Base-by-base conservation (phyloP, 208 protist species). In the Wallacemonas sp. region DNA sequence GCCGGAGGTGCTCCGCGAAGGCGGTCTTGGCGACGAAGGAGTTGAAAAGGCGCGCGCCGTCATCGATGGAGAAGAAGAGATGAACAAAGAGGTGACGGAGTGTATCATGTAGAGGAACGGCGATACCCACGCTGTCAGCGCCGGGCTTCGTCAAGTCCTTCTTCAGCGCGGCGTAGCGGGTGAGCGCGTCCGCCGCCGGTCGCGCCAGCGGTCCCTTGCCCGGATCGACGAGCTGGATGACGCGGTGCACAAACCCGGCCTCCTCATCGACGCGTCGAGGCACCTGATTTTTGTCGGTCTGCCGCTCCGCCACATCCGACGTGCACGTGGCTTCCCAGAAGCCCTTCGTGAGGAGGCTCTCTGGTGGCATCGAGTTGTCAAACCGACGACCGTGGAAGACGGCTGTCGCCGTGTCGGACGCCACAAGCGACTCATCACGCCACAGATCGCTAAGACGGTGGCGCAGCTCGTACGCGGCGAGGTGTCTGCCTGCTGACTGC, bases 381-480 rank as follows among this genome's bases (percentile, higher is more conserved):
- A 28, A 38, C 22, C 68, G 62, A 4, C 66, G 72, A 38, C 59
- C 36, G 58, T 68, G 62, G 45, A 44, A 47, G 22, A 8, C 1
- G 24, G 15, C 33, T 21, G 61, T 59, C 5, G 30, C 55, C 2
- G 36, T 27, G 53, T 83, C 69, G 26, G 31, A n/a, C 36, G 14
- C 56, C 9, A 70, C 22, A 14, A 62, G 49, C 6, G 41, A 49
- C 14, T 46, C 27, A 49, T 85, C 75, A 38, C 51, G 80, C 77
- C 75, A 86, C 22, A 88, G 68, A 28, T 84, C 77, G 33, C 69
- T 77, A 8, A 91, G 38, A 2, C 70, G 70, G 47, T 82, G 64
- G 15, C 55, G n/a, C 38, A 86, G 24, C 41, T 87, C 80, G 54
- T 85, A 90, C 17, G 60, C 44, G 8, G 51, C 31, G 51, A 79